Base-by-base conservation (phyloP, 192 early-diverging fungal genomes). In the Podila clonocystis region DNA sequence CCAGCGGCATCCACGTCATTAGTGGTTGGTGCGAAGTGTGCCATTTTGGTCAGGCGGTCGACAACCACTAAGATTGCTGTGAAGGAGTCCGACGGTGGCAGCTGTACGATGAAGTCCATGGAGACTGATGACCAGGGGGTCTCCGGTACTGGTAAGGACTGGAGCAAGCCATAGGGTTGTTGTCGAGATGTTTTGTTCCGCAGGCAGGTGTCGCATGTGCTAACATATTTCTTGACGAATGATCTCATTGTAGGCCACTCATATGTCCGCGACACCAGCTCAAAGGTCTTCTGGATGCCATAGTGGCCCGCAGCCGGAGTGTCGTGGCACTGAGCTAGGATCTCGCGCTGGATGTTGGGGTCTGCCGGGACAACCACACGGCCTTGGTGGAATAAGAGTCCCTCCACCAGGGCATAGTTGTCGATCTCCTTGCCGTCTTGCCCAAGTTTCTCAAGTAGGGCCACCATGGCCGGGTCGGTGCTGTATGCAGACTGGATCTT, bases 51-150 rank as follows among this genome's bases (percentile, higher is more conserved):
- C 2, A 75, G 61, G 0, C 83, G 34, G 30, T 87, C 83, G 15
- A 86, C 85, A 31, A 89, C 67, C 5, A 89, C 85, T 12, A 83
- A 67, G 0, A 89, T 84, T 0, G 71, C 59, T 50, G 72, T 74
- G 67, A 26, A 83, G 1, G 68, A 70, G 0, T 26, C 19, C 1
- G 70, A 66, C 1, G 19, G 15, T 0, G 74, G 83, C 5, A 89
- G 64, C 11, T 64, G 61, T 9, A 58, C 62, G 33, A 87, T 84
- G 50, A 86, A 88, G 58, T 87, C 87, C 49, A 89, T 75, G 2
- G 65, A 73, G 45, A 88, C 86, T 2, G 83, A 78, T 13, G 63
- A 19, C 79, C 85, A 88, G 0, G 78, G 84, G 8, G 28, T 11
- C 5, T 59, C 50, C 0, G 87, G 64, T 15, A 87, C 71, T 1